These are phyloP conservation scores for Rhizomucor pusillus DNA, from an alignment of 371 early-diverging fungal genomes.

Conservation along the genomic window DNA sequence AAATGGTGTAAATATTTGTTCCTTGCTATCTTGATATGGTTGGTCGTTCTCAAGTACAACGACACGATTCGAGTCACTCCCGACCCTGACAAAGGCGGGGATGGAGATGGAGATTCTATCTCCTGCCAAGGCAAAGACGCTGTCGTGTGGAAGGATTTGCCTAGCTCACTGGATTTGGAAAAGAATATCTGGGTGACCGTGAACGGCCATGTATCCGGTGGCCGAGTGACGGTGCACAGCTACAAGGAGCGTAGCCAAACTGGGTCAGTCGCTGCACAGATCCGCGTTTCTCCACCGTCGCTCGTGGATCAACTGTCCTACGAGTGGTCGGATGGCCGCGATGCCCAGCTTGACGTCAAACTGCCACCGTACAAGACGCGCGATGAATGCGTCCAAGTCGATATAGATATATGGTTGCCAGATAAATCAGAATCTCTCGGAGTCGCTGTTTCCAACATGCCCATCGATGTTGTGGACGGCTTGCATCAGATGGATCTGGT, in stretches of 20 bases:
- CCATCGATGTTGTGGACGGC: slow-evolving; percentile 5
- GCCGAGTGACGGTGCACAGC: slow-evolving; percentile 13
- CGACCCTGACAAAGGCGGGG: background rate
- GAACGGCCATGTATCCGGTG: slow-evolving; percentile 11
- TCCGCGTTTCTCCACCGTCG: slow-evolving; percentile 6
- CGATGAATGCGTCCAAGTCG: background rate
- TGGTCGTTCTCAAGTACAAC: slow-evolving; percentile 19
- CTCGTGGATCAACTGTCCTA: slow-evolving; percentile 7
- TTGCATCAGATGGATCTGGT: slow-evolving; percentile 7
- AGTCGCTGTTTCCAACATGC: slow-evolving; percentile 8
- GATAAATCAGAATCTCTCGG: slow-evolving; percentile 8
- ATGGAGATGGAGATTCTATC: background rate
- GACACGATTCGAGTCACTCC: background rate
- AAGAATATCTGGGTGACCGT: slow-evolving; percentile 10
- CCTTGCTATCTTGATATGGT: slow-evolving; percentile 14
- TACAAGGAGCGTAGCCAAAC: slow-evolving; percentile 1
- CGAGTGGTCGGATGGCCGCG: slow-evolving; percentile 4
- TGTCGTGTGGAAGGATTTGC: slow-evolving; percentile 16
- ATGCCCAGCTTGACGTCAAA: slow-evolving; percentile 8
- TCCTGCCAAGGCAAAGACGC: slow-evolving; percentile 7
- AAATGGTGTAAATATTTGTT: slow-evolving; percentile 23
- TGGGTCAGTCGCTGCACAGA: slow-evolving; percentile 10
- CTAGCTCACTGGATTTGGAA: slow-evolving; percentile 5
- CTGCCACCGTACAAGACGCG: slow-evolving; percentile 3
- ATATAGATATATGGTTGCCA: slow-evolving; percentile 22